These are phyloP conservation scores for Lodderomyces theae DNA, from an alignment of 1,139 yeast species.

Conservation along the genomic window DNA sequence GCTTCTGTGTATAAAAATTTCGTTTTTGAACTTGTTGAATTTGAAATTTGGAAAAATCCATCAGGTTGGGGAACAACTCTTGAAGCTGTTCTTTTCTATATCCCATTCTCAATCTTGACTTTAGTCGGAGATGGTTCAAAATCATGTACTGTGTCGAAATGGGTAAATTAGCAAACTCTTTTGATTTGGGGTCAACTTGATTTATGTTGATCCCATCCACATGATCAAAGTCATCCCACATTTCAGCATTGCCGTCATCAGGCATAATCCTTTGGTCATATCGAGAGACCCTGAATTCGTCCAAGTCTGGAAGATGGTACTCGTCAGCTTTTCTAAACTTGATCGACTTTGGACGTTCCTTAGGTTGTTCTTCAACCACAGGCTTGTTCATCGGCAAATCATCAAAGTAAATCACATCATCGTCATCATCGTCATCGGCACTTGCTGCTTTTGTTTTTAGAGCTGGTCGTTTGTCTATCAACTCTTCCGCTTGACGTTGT, in stretches of 20 bases:
- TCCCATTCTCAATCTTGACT: slow-evolving; percentile 94
- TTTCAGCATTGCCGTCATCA: slow-evolving; percentile 59
- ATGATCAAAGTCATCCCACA: slow-evolving; percentile 60
- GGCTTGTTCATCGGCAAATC: slow-evolving; percentile 33
- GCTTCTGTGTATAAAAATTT: slow-evolving; percentile 81
- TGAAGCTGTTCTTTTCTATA: slow-evolving; percentile 84
- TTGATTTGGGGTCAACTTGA: slow-evolving; percentile 65
- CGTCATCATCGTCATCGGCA: slow-evolving; percentile 20
- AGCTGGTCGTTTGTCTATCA: slow-evolving; percentile 3
- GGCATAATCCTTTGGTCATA: slow-evolving; percentile 74
- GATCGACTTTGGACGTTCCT: slow-evolving; percentile 12
- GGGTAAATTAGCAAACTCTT: slow-evolving; percentile 65
- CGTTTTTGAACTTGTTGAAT: slow-evolving; percentile 90
- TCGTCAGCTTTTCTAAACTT: slow-evolving; percentile 59
- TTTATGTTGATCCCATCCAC: slow-evolving; percentile 72
- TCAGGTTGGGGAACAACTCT: slow-evolving; percentile 71
- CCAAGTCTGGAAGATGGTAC: slow-evolving; percentile 74
- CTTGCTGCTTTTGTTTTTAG: slow-evolving; percentile 6
- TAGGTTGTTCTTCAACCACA: slow-evolving; percentile 6
- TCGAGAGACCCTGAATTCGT: slow-evolving; percentile 32
- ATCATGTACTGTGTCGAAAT: slow-evolving; percentile 85
- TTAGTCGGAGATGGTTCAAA: slow-evolving; percentile 73
- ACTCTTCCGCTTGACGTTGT: slow-evolving; percentile 49
- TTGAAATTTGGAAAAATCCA: slow-evolving; percentile 92
- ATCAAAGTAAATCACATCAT: slow-evolving; percentile 34